These are phyloP conservation scores for Physcomitrium patens DNA, from an alignment of 225 moss, liverwort and hornwort genomes.

Conservation along the genomic window DNA sequence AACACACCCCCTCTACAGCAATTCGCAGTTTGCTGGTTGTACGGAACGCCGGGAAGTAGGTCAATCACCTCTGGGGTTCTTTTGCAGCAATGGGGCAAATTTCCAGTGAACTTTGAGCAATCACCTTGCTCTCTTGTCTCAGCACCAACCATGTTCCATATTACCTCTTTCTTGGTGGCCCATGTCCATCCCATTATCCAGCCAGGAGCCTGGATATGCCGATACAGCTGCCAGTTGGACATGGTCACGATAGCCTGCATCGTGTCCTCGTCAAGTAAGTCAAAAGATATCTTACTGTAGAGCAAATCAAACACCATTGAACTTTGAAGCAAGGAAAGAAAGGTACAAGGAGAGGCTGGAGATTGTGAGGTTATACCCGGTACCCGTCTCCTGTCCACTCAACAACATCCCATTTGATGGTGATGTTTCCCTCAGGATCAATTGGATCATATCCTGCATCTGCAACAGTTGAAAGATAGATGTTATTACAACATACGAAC, in stretches of 20 bases:
- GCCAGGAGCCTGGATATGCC: conserved; percentile 64
- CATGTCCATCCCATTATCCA: conserved; percentile 70
- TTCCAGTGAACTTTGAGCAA: conserved; percentile 32
- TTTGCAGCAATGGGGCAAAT: conserved; percentile 56
- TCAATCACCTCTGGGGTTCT: conserved; percentile 59
- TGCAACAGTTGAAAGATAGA: conserved; percentile 10
- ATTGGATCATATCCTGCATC: conserved; percentile 53
- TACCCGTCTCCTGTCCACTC: conserved; percentile 66
- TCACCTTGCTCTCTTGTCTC: conserved; percentile 68
- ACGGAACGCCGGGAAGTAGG: conserved; percentile 68
- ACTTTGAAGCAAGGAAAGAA: background rate
- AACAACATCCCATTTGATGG: conserved; percentile 64
- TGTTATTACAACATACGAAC: no score
- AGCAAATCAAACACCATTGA: background rate
- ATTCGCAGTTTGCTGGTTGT: conserved; percentile 65
- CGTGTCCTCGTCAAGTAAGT: background rate
- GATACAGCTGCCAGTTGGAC: conserved; percentile 61
- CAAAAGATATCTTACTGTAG: background rate
- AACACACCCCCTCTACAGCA: conserved; percentile 70
- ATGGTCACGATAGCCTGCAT: conserved; percentile 63
- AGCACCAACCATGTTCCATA: conserved; percentile 62
- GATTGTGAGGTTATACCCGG: conserved; percentile 31
- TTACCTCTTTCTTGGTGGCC: conserved; percentile 61
- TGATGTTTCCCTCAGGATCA: conserved; percentile 60
- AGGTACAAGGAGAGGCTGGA: background rate